A percentile compares a stretch with the other conserved stretches of the same genome.
These are phyloP conservation scores for Helianthus tuberosus DNA, from an alignment of 129 eudicot species.

Conservation along the genomic window DNA sequence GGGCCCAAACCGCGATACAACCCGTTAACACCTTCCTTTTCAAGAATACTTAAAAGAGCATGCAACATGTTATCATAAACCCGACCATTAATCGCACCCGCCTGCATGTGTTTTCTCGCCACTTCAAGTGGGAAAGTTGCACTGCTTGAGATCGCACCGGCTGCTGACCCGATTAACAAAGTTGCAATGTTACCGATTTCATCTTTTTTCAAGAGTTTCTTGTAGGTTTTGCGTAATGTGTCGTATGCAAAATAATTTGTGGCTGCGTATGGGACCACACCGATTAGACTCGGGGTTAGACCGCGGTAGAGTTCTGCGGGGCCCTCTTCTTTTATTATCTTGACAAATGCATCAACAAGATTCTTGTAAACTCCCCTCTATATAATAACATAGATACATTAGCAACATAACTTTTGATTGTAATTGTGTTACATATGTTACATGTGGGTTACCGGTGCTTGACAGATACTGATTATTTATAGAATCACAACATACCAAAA, in stretches of 20 bases:
- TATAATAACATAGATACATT: slow-evolving; percentile 2
- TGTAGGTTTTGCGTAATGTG: slow-evolving; percentile 68
- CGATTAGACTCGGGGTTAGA: slow-evolving; percentile 77
- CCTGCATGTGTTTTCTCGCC: slow-evolving; percentile 94
- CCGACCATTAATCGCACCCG: slow-evolving; percentile 79
- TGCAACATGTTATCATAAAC: slow-evolving; percentile 81
- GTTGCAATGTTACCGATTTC: slow-evolving; percentile 82
- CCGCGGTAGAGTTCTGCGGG: slow-evolving; percentile 85
- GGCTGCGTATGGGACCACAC: slow-evolving; percentile 89
- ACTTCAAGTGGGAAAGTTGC: slow-evolving; percentile 98
- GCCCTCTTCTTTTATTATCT: slow-evolving; percentile 81
- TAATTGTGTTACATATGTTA: too few species aligned
- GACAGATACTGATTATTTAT: too few species aligned
- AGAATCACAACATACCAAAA: too few species aligned
- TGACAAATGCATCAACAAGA: slow-evolving; percentile 74
- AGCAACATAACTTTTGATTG: not conserved
- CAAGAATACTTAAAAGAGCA: slow-evolving; percentile 74
- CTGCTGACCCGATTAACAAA: slow-evolving; percentile 80
- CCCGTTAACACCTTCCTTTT: slow-evolving; percentile 73
- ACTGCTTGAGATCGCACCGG: slow-evolving; percentile 87
- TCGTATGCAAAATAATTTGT: slow-evolving; percentile 90
- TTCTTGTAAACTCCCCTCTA: slow-evolving; percentile 77
- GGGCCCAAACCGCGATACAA: slow-evolving; percentile 87
- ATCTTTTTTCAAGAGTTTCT: slow-evolving; percentile 60
- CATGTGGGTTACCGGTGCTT: too few species aligned